Conservation (phyloP, 257 asterid genomes). For the Eucommia ulmoides region DNA sequence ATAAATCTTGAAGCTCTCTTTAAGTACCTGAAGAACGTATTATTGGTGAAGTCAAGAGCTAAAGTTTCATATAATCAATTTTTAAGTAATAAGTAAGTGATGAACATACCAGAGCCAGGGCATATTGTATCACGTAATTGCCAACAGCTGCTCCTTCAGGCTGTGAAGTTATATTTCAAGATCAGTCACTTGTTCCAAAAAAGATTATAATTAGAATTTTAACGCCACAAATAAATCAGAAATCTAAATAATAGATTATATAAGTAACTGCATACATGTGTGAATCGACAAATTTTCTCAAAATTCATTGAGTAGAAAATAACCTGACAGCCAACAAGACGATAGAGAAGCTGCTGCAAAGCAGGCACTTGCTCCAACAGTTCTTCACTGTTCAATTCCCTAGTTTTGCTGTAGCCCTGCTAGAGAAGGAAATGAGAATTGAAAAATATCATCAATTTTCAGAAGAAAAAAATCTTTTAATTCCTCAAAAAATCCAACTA, state of each 20-base stretch:
- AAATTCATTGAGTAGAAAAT: slow-evolving; percentile 9
- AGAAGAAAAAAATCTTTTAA: not conserved
- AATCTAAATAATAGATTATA: slow-evolving; percentile 1
- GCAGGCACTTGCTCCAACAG: slow-evolving; percentile 82
- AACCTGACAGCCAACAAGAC: slow-evolving; percentile 91
- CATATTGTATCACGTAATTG: slow-evolving; percentile 80
- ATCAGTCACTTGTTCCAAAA: too few relatives aligned
- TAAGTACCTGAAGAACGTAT: slow-evolving; percentile 61
- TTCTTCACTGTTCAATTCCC: slow-evolving; percentile 74
- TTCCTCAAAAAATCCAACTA: too few relatives aligned
- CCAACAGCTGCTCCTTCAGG: slow-evolving; percentile 93
- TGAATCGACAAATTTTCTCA: not conserved
- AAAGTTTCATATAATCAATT: not conserved
- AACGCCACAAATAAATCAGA: slow-evolving; percentile 7
- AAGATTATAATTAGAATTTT: too few relatives aligned
- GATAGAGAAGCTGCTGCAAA: slow-evolving; percentile 71
- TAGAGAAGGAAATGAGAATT: slow-evolving; percentile 9
- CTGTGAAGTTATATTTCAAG: too few relatives aligned
- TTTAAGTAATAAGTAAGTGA: not conserved
- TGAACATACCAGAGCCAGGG: slow-evolving; percentile 72
- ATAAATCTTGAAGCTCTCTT: slow-evolving; percentile 94
- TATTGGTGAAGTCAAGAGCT: not conserved
- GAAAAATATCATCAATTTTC: slow-evolving; percentile 3
- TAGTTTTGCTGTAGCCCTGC: slow-evolving; percentile 52
- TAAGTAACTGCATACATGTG: not conserved